Evolutionary conservation across 1,284 basidiomycete genomes (phyloP).

Genomic region (Malassezia restricta): DNA sequence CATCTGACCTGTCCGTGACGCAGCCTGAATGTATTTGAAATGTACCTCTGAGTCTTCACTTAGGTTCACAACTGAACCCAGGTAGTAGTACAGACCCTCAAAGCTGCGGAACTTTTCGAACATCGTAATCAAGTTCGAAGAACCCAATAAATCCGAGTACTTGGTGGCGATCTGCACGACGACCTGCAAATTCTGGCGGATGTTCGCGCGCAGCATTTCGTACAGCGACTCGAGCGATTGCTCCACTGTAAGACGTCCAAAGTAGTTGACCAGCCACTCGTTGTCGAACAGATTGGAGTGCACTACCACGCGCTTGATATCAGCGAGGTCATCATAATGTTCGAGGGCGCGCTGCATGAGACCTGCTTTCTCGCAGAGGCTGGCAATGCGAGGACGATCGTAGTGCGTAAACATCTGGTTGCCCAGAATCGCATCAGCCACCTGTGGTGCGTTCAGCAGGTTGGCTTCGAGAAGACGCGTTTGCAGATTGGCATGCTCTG

Average conservation of each 20-base stretch:
- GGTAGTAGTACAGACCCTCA: slow-evolving; percentile 94
- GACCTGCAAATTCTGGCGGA: slow-evolving; percentile 91
- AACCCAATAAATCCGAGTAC: slow-evolving; percentile 94
- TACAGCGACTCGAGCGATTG: slow-evolving; percentile 92
- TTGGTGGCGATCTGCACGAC: slow-evolving; percentile 98
- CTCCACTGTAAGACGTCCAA: slow-evolving; percentile 94
- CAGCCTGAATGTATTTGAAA: slow-evolving; percentile 99
- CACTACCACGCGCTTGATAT: slow-evolving; percentile 96
- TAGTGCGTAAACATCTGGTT: slow-evolving; percentile 99
- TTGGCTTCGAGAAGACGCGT: slow-evolving; percentile 98
- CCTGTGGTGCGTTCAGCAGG: slow-evolving; percentile 90
- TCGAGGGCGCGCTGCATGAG: slow-evolving; percentile 88
- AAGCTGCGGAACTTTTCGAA: slow-evolving; percentile 98
- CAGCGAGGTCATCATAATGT: slow-evolving; percentile 88
- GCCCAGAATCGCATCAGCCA: slow-evolving; percentile 95
- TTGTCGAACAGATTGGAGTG: slow-evolving; percentile 76
- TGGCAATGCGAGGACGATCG: slow-evolving; percentile 89
- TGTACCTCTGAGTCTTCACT: slow-evolving; percentile 93
- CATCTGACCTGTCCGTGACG: slow-evolving; percentile 93
- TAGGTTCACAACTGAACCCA: slow-evolving; percentile 93
- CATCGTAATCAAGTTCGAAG: slow-evolving; percentile 94
- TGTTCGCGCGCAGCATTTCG: slow-evolving; percentile 94
- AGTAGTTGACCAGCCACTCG: slow-evolving; percentile 96
- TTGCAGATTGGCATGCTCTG: slow-evolving; percentile 90
- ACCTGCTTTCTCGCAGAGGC: slow-evolving; percentile 96